Evolutionary conservation across 768 basidiomycete genomes (phyloP), one percentile per base, ranked within the genome.

Genomic region (Termitomyces eurrhizus): DNA sequence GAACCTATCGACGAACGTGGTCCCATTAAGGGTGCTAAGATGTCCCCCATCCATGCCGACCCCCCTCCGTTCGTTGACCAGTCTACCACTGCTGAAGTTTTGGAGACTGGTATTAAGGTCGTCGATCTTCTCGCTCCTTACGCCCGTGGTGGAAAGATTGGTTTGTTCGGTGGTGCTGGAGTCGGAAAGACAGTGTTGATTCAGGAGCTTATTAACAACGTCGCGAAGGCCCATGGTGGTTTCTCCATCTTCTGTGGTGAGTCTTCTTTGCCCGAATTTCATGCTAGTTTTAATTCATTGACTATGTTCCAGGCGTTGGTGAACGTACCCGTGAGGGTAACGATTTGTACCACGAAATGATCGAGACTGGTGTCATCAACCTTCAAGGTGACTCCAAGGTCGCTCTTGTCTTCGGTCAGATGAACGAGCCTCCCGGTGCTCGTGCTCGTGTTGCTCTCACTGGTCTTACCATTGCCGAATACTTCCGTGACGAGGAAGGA

Each of bases 401-500:
- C 78, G 96, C 97, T 71, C 88, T 99, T 65, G 97, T 99, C 69
- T 99, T 99, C 83, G 97, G 97, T 83, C 97, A 99, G 81, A 99
- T 99, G 97, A 99, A 99, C 82, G 97, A 99, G 83, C 97, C 97
- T 75, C 97, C 97, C 70, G 97, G 97, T 87, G 97, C 97, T 68
- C 95, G 97, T 87, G 97, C 97, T 72, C 97, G 97, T 91, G 97
- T 99, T 70, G 97, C 97, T 66, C 88, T 99, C 70, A 98, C 97
- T 69, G 97, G 97, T 78, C 82, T 99, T 62, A 99, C 97, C 73
- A 98, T 98, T 69, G 97, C 97, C 66, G 97, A 99, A 80, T 99
- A 98, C 83, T 99, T 99, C 97, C 95, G 97, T 88, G 97, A 99
- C 71, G 96, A 98, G 82, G 96, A 99, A 81, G 97, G 97, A 65